These are phyloP conservation scores for Phytophthora sojae DNA, from an alignment of 352 stramenopile genomes.

Conservation along the genomic window DNA sequence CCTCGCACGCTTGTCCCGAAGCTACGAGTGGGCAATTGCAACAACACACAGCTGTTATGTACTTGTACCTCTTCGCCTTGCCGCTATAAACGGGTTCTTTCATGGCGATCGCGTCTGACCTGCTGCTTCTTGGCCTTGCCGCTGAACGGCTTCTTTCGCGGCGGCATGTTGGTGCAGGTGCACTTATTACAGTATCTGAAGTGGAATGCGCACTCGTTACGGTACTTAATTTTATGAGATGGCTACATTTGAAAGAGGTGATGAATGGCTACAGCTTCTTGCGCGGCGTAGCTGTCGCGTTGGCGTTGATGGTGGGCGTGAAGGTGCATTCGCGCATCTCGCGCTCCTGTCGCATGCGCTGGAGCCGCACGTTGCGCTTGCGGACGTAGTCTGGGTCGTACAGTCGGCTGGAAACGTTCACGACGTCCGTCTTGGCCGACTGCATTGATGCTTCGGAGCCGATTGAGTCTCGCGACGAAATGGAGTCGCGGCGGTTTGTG, in stretches of 20 bases:
- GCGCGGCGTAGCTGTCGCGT: slow-evolving; percentile 34
- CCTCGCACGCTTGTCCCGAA: slow-evolving; percentile 80
- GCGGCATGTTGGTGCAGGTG: slow-evolving; percentile 28
- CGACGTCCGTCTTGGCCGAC: slow-evolving; percentile 82
- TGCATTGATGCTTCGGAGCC: slow-evolving; percentile 66
- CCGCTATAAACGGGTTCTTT: neutral
- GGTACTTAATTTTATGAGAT: slow-evolving; percentile 19
- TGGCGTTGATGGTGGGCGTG: slow-evolving; percentile 68
- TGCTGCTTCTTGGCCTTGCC: slow-evolving; percentile 91
- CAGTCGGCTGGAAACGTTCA: slow-evolving; percentile 79
- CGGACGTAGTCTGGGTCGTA: slow-evolving; percentile 88
- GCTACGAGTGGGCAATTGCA: slow-evolving; percentile 37
- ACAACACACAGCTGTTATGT: neutral
- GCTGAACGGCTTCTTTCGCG: slow-evolving; percentile 85
- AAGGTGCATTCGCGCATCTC: slow-evolving; percentile 88
- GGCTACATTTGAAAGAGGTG: slow-evolving; percentile 10
- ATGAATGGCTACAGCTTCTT: slow-evolving; percentile 41
- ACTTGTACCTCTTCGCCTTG: neutral
- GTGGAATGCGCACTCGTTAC: neutral
- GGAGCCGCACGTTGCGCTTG: slow-evolving; percentile 80
- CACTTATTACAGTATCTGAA: no score
- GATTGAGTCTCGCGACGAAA: slow-evolving; percentile 75
- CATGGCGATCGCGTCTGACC: slow-evolving; percentile 26
- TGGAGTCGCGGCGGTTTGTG: slow-evolving; percentile 57
- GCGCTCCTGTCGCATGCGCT: slow-evolving; percentile 78